These are phyloP conservation scores for Diversispora eburnea DNA, from an alignment of 192 early-diverging fungal genomes.

Conservation along the genomic window DNA sequence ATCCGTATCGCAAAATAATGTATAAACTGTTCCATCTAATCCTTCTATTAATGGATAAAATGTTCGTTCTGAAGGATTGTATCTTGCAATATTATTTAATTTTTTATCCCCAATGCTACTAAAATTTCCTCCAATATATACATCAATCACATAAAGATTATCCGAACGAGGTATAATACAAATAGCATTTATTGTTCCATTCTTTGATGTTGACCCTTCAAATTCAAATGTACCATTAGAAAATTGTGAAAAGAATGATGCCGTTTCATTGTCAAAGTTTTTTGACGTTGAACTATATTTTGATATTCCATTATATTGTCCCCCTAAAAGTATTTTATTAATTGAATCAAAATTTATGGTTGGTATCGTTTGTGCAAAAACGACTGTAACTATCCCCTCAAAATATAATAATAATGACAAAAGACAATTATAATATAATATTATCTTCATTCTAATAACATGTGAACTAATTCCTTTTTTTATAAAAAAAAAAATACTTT, in stretches of 20 bases:
- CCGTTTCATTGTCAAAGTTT: neutral
- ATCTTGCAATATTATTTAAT: conserved; percentile 20
- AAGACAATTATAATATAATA: neutral
- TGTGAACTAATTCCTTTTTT: too few species aligned
- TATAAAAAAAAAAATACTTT: too few species aligned
- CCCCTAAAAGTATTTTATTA: conserved; percentile 1
- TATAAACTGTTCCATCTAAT: conserved; percentile 37
- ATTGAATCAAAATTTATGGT: conserved; percentile 1
- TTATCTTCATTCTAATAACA: conserved; percentile 16
- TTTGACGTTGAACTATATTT: neutral
- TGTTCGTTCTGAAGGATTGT: neutral
- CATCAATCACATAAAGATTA: conserved; percentile 6
- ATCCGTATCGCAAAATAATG: conserved; percentile 34
- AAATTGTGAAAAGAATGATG: neutral
- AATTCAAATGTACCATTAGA: conserved; percentile 4
- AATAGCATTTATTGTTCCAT: conserved; percentile 21
- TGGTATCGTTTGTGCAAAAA: neutral
- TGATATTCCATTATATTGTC: conserved; percentile 27
- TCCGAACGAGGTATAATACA: conserved; percentile 4
- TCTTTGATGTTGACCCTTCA: neutral
- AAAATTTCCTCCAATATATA: conserved; percentile 29
- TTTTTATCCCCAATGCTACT: neutral
- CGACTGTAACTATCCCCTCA: neutral
- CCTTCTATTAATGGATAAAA: conserved; percentile 22
- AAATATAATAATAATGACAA: conserved; percentile 14